These are phyloP conservation scores for Hippophae tibetana DNA, from an alignment of 306 rosid genomes.

Conservation along the genomic window DNA sequence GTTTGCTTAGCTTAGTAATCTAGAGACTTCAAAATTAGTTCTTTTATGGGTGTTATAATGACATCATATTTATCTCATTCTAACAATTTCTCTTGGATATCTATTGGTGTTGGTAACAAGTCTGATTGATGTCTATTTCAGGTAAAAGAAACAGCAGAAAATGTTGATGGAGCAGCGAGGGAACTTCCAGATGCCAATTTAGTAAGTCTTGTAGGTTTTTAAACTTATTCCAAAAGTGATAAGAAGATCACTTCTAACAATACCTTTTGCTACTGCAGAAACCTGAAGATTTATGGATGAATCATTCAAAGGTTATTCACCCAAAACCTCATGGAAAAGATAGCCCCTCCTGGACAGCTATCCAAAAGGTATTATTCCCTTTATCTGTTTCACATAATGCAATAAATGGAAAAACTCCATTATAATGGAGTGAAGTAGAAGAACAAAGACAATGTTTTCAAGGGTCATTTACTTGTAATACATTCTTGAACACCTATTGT, in stretches of 20 bases:
- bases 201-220: constrained; percentile 32
- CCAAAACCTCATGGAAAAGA: constrained; percentile 90
- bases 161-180: constrained; percentile 72
- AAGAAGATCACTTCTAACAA: constrained; percentile 17
- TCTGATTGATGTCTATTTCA: constrained; percentile 24
- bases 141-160: constrained; percentile 82
- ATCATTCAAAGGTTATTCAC: constrained; percentile 70
- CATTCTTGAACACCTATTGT: background rate
- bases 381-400: background rate
- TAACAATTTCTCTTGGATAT: background rate
- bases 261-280: constrained; percentile 34
- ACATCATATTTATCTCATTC: background rate
- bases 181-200: constrained; percentile 95
- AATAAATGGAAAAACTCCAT: background rate
- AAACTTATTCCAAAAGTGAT: constrained; percentile 8
- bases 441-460: background rate
- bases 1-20: background rate
- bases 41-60: background rate
- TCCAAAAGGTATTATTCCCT: constrained; percentile 49
- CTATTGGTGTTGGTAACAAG: background rate
- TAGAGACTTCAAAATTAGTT: background rate
- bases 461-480: background rate
- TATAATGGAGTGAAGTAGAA: background rate
- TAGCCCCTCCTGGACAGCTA: constrained; percentile 61
- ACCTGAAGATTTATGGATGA: constrained; percentile 96